These are phyloP conservation scores for Tetrahymena malaccensis DNA, from an alignment of 73 alveolate species.

Conservation along the genomic window DNA sequence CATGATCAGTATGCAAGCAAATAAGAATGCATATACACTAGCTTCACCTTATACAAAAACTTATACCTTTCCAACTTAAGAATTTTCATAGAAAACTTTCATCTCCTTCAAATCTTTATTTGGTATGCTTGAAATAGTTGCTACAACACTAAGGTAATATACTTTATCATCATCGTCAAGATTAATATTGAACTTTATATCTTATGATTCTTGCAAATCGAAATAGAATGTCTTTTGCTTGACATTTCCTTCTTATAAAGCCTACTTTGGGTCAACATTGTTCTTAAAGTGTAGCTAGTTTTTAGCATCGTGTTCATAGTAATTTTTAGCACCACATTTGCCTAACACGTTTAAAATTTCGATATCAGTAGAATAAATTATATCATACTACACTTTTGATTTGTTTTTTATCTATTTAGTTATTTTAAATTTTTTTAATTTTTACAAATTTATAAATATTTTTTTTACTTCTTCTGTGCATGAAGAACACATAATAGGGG, in stretches of 20 bases:
- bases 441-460: background rate
- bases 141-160: background rate
- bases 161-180: background rate
- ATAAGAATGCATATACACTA: background rate
- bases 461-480: background rate
- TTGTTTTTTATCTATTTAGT: background rate
- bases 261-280: background rate
- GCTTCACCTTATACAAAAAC: background rate
- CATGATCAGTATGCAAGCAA: background rate
- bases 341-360: background rate
- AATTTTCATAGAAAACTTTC: background rate
- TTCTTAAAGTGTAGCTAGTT: background rate
- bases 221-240: background rate
- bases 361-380: background rate
- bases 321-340: background rate
- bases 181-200: background rate
- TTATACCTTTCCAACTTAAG: background rate
- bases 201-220: background rate
- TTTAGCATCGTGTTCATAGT: background rate
- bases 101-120: background rate
- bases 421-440: background rate
- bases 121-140: background rate
- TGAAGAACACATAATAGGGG: background rate
- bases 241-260: background rate
- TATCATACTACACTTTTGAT: background rate